Evolutionary conservation across 2,329 filamentous ascomycete species (phyloP).

Genomic region (Zymoseptoria crescenta): DNA sequence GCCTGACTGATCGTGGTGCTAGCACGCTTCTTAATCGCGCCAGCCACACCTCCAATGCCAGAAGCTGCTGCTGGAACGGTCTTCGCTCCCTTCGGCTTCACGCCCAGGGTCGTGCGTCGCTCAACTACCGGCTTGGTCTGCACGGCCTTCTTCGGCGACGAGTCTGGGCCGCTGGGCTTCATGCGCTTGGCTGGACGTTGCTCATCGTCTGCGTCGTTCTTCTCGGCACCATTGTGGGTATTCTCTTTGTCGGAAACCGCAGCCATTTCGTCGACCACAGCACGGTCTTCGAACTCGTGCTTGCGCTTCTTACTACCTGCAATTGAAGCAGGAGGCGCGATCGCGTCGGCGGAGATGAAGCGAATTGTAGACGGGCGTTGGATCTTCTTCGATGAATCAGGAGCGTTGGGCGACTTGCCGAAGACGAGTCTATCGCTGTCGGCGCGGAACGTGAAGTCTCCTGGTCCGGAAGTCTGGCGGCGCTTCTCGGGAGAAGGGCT

Average conservation of each 20-base stretch:
- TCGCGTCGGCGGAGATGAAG: constrained; percentile 35
- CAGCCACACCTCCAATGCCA: constrained; percentile 2
- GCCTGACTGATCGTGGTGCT: constrained; percentile 25
- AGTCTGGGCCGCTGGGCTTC: constrained; percentile 9
- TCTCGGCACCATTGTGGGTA: constrained; percentile 17
- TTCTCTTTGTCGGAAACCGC: constrained; percentile 39
- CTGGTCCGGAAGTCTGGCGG: constrained; percentile 30
- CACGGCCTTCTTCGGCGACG: neutral
- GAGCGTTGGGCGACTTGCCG: constrained; percentile 30
- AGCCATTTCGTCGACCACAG: constrained; percentile 17
- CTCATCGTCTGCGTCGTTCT: constrained; percentile 22
- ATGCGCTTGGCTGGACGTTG: constrained; percentile 24
- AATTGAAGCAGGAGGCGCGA: constrained; percentile 8
- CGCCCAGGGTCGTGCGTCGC: constrained; percentile 24
- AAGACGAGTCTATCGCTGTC: constrained; percentile 38
- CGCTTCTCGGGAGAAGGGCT: constrained; percentile 28
- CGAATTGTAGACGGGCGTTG: constrained; percentile 36
- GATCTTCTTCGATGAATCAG: constrained; percentile 14
- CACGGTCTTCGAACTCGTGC: constrained; percentile 31
- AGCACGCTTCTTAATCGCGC: constrained; percentile 11
- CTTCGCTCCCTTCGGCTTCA: constrained; percentile 27
- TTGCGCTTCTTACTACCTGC: constrained; percentile 38
- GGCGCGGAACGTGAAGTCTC: constrained; percentile 44
- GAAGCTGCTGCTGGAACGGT: constrained; percentile 1
- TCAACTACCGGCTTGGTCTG: constrained; percentile 11